These are phyloP conservation scores for Gonapodya prolifera DNA, from an alignment of 192 early-diverging fungal species.

Conservation along the genomic window DNA sequence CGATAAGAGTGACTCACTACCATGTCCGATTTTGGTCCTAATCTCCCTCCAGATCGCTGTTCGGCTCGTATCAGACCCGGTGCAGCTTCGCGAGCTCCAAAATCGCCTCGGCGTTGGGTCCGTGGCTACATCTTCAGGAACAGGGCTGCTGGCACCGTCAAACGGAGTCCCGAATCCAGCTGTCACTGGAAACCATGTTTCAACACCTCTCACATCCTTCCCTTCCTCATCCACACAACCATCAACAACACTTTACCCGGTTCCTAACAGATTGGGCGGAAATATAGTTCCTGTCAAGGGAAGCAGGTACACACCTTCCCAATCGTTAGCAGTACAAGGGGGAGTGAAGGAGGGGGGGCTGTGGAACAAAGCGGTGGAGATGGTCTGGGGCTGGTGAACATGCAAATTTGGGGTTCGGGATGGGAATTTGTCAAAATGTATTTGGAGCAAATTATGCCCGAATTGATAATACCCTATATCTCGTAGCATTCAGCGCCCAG, in stretches of 20 bases:
- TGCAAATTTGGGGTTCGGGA: too few species aligned
- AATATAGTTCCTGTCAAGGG: neutral
- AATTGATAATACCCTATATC: too few species aligned
- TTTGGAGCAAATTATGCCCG: too few species aligned
- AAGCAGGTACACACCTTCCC: neutral
- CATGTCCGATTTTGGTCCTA: too few species aligned
- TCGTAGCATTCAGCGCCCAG: too few species aligned
- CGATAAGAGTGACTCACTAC: too few species aligned
- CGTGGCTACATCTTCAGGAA: neutral
- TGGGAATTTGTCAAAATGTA: too few species aligned
- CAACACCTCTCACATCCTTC: neutral
- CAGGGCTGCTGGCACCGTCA: neutral
- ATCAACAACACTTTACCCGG: neutral
- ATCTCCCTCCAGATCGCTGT: neutral
- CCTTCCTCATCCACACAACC: too few species aligned
- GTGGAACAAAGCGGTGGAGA: neutral
- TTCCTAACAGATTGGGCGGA: neutral
- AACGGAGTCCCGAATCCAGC: neutral
- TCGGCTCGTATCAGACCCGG: neutral
- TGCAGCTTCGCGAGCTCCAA: neutral
- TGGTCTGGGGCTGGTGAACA: neutral
- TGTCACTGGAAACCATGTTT: neutral
- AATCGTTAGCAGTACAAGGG: neutral
- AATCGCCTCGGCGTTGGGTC: neutral
- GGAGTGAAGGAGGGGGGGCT: neutral